Evolutionary conservation across 2,329 filamentous ascomycete genomes (phyloP).

Genomic region (Fusarium sp.): DNA sequence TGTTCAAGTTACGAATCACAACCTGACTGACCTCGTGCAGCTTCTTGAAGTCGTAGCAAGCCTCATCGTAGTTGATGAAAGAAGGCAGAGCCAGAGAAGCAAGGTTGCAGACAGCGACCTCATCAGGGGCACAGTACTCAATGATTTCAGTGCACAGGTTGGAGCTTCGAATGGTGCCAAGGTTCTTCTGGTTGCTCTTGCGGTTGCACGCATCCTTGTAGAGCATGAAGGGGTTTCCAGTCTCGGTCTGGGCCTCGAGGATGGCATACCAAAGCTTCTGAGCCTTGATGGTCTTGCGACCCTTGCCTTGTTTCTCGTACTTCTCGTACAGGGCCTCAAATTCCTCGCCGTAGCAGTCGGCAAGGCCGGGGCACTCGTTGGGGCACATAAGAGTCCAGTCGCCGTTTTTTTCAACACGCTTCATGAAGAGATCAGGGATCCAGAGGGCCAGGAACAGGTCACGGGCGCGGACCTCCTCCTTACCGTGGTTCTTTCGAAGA

Average conservation of each 20-base stretch:
- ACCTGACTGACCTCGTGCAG: constrained; percentile 94
- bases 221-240: constrained; percentile 98
- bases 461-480: constrained; percentile 96
- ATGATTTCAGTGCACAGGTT: constrained; percentile 99
- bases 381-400: constrained; percentile 99
- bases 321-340: constrained; percentile 94
- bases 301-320: constrained; percentile 90
- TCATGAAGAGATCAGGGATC: constrained; percentile 99
- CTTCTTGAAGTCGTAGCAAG: constrained; percentile 94
- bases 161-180: constrained; percentile 97
- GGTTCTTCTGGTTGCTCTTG: constrained; percentile 99
- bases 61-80: constrained; percentile 87
- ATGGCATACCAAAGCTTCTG: constrained; percentile 99
- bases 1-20: constrained; percentile 95
- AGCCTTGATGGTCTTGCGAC: constrained; percentile 91
- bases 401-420: constrained; percentile 95
- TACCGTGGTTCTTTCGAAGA: constrained; percentile 98
- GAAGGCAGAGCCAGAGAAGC: constrained; percentile 93
- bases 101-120: constrained; percentile 98
- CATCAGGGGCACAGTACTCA: constrained; percentile 96
- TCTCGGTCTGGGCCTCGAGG: constrained; percentile 97
- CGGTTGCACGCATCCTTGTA: constrained; percentile 99
- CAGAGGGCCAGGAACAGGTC: constrained; percentile 98
- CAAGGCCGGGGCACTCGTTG: constrained; percentile 93
- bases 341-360: constrained; percentile 97